Base-by-base conservation (phyloP, 2,329 filamentous ascomycete genomes). In the Paradendryphiella salina region DNA sequence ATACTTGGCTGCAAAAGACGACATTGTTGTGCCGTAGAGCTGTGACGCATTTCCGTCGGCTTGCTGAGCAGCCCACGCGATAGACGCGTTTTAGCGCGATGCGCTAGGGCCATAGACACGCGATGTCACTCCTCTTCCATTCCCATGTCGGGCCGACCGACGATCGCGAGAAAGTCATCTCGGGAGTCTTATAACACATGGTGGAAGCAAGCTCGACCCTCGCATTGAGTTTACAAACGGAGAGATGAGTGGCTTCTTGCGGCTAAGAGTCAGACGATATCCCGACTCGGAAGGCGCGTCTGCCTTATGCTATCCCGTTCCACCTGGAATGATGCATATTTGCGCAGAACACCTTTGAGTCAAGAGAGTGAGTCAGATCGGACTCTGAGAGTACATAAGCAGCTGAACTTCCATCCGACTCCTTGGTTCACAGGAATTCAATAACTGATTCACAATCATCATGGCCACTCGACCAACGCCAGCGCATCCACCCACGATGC, bases 1-100 rank as follows among this genome's bases (percentile, higher is more conserved):
- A n/a, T 43, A 72, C 70, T 61, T 70, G 28, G 52, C 49, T 34
- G 40, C 44, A 26, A 60, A 38, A 11, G 62, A 59, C 18, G 65
- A 55, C 67, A 71, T 71, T 21, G 32, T 33, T 34, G 52, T 35
- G 54, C 31, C 42, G 42, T 43, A 17, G 28, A 52, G 45, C 43
- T 51, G 46, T 31, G 43, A 54, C 50, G 43, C 46, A 41, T 21
- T 40, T 53, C 32, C 29, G 15, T 46, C 33, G 7, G 41, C 32
- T 43, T 42, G 36, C 46, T 55, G 53, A 50, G 34, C 29, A 39
- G 21, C 28, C 40, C 36, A 59, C 52, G 57, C 51, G 54, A 43
- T 39, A 52, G 47, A 57, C 63, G 63, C 64, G 67, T 63, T 54
- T 62, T 64, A 63, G 60, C 63, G 60, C 46, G 56, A 39, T 43